These are phyloP conservation scores for Malassezia yamatoensis DNA, from an alignment of 1,284 basidiomycete species.

Conservation along the genomic window DNA sequence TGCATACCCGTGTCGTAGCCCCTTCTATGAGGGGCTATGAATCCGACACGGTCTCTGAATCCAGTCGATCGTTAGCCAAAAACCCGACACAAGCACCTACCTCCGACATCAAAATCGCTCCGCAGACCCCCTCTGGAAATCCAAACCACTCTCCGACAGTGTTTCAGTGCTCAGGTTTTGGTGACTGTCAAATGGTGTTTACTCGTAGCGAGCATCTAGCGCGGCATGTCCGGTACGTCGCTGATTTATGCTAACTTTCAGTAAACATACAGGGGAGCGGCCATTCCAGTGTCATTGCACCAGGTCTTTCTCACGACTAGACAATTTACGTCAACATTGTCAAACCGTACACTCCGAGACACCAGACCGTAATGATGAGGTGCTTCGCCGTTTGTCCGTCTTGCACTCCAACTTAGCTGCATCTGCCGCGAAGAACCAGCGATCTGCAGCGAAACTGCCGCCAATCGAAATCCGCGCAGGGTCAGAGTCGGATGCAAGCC, in stretches of 20 bases:
- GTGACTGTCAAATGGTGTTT: slow-evolving; percentile 92
- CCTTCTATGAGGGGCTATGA: neutral
- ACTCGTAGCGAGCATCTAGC: slow-evolving; percentile 87
- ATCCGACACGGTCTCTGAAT: neutral
- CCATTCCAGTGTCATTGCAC: slow-evolving; percentile 86
- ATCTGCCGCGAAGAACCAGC: slow-evolving; percentile 24
- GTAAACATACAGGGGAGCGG: slow-evolving; percentile 92
- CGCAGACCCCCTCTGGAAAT: neutral
- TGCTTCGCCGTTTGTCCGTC: slow-evolving; percentile 78
- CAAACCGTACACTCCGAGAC: slow-evolving; percentile 90
- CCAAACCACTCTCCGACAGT: slow-evolving; percentile 39
- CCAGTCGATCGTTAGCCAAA: neutral
- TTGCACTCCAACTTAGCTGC: slow-evolving; percentile 68
- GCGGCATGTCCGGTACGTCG: slow-evolving; percentile 72
- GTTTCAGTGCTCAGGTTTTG: slow-evolving; percentile 87
- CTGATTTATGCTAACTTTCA: slow-evolving; percentile 45
- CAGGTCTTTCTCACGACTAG: slow-evolving; percentile 87
- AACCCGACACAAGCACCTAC: neutral
- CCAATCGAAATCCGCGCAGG: neutral
- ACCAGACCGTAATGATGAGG: slow-evolving; percentile 69
- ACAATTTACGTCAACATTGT: slow-evolving; percentile 90
- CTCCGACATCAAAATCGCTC: neutral
- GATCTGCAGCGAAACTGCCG: neutral
- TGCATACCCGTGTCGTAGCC: too few species aligned
- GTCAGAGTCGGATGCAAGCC: neutral